Evolutionary conservation across 768 basidiomycete species (phyloP), one percentile per base, ranked within the genome.

Genomic region (Mycena amicta): DNA sequence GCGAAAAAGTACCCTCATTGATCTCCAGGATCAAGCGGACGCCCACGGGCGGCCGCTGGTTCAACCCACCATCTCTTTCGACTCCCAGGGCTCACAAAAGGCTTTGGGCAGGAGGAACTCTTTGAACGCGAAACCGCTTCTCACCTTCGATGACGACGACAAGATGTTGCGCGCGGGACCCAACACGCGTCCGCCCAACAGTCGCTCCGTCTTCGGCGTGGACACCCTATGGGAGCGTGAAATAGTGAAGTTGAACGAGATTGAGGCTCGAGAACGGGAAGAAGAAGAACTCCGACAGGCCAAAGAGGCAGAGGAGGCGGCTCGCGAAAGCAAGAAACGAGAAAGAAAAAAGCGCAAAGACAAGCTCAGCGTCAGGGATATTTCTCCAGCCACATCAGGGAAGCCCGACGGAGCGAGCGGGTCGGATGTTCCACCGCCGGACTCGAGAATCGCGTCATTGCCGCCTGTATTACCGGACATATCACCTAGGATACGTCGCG

Each of bases 151-250:
- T 26, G 81, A 83, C 23, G 83, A 81, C 22, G 73, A 76, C 20
- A 76, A 76, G 41, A 65, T 67, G 54, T 57, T 59, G 50, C 72
- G 60, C 8, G 33, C 11, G 8, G 33, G 33, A 50, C 25, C 71
- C 71, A 12, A 67, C 72, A 37, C 70, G 70, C 29, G 63, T 69
- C 6, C 71, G 67, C 55, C 78, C 0, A 79, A 75, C 40, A 82
- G 81, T 37, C 84, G 82, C 56, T 95, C 93, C n/a, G 92, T 95
- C 11, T 97, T 96, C 67, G 95, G 95, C 2, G 89, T 92, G 1
- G 95, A 97, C 71, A 90, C 89, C n/a, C 67, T 96, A 11, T 96
- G 95, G 95, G 90, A 95, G 68, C 81, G 85, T 39, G 95, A 97
- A 72, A 82, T 94, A 79, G 83, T 73, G 18, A 96, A 92, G 70